A percentile compares a stretch with the other conserved stretches of the same genome.
Conservation (phyloP, 495 filamentous ascomycete species). For the Daldinia caldariorum region DNA sequence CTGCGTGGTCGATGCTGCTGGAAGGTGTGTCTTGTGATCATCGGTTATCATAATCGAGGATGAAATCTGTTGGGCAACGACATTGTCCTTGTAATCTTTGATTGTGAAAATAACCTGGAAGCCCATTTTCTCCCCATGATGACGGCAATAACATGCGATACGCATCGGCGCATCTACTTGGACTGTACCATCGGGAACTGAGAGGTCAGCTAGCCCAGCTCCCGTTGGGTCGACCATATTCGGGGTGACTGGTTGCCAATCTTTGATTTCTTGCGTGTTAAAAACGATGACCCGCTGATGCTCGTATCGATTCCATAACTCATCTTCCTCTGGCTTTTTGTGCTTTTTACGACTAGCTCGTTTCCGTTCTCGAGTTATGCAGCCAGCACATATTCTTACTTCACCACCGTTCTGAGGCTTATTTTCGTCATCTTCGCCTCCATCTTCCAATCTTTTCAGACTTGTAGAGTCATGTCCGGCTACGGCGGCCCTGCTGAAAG, state of each 20-base stretch:
- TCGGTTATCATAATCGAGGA: slow-evolving; percentile 94
- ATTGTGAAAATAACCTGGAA: slow-evolving; percentile 96
- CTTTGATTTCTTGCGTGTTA: slow-evolving; percentile 90
- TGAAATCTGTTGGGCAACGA: slow-evolving; percentile 86
- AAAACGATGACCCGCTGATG: slow-evolving; percentile 86
- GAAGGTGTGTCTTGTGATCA: slow-evolving; percentile 86
- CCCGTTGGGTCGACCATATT: slow-evolving; percentile 50
- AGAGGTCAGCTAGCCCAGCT: slow-evolving; percentile 44
- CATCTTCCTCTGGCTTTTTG: slow-evolving; percentile 85
- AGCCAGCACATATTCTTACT: slow-evolving; percentile 84
- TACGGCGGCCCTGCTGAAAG: slow-evolving; percentile 70
- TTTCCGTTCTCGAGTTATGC: slow-evolving; percentile 87
- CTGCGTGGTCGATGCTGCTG: slow-evolving; percentile 52
- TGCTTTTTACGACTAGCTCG: slow-evolving; percentile 88
- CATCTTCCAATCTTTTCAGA: slow-evolving; percentile 21
- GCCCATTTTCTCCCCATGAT: slow-evolving; percentile 89
- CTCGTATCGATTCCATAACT: slow-evolving; percentile 81
- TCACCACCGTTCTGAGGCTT: slow-evolving; percentile 85
- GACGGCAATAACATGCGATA: slow-evolving; percentile 96
- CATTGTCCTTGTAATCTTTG: slow-evolving; percentile 76
- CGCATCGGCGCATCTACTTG: slow-evolving; percentile 88
- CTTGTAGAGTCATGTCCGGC: slow-evolving; percentile 30
- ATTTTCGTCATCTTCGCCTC: slow-evolving; percentile 63
- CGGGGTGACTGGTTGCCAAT: slow-evolving; percentile 71
- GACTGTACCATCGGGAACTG: slow-evolving; percentile 68